Evolutionary conservation across 2,329 filamentous ascomycete genomes (phyloP), one percentile per base, ranked within the genome.

Genomic region (Aspergillus novoparasiticus): DNA sequence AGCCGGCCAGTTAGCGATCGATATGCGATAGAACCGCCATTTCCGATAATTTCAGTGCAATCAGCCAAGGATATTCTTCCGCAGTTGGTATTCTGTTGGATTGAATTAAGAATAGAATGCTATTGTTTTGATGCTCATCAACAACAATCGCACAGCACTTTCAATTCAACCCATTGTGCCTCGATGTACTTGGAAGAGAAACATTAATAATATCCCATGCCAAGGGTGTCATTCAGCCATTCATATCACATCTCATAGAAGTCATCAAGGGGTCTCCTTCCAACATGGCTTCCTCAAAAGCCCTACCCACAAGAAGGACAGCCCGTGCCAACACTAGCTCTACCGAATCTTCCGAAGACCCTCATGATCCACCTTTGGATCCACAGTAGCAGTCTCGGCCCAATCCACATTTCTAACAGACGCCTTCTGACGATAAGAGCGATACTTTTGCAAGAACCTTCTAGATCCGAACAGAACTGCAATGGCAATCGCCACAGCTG

Each of bases 391-490:
- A 32, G 36, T 50, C 32, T 60, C 64, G 21, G 58, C 56, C 64
- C 64, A 66, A 16, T 64, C 41, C 8, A 66, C 64, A 30, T 66
- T 66, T 26, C 64, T 58, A 26, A 62, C 57, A 6, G 64, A 66
- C 11, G 64, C 58, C 48, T 64, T 63, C n/a, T 64, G 59, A 23
- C 64, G 59, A 10, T 56, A 45, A 2, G 45, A 55, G 16, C 64
- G 61, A 51, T 66, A 66, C 48, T 66, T 66, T 45, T 66, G 64
- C 39, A 66, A 32, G 26, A 66, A 36, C 23, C 64, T 55, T 21
- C 64, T 59, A 41, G 62, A 69, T 14, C 65, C 65, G 34, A 74
- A 67, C 16, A 70, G 30, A 6, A 71, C 61, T 28, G 56, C 67
- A 2, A 62, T 50, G 12, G 62, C 62, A n/a, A 73, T 60, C 2